A percentile compares a stretch with the other conserved stretches of the same genome.
phyloP scores from a whole-genome alignment of 176 grass and related monocot genomes.

The Cenchrus fungigraminus region DNA sequence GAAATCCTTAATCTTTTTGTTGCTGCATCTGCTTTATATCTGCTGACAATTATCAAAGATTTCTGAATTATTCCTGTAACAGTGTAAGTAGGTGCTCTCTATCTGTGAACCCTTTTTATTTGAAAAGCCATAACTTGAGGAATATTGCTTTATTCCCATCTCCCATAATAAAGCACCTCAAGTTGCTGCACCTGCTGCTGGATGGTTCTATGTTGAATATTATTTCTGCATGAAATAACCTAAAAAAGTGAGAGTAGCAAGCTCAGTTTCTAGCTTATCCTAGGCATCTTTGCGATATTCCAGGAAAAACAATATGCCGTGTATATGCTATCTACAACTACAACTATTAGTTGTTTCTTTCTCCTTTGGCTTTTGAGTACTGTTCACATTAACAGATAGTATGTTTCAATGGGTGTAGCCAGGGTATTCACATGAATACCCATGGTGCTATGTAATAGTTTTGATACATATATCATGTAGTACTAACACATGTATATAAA shows the following conservation, averaged over 20 bases:
- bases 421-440: no score
- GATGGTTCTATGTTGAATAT: slow-evolving; percentile 27
- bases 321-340: slow-evolving; percentile 3
- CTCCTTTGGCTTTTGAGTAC: slow-evolving; percentile 15
- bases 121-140: neutral
- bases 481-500: no score
- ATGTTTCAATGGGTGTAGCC: no score
- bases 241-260: slow-evolving; percentile 22
- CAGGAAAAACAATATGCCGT: neutral
- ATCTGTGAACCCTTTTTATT: slow-evolving; percentile 13
- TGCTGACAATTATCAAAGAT: slow-evolving; percentile 19
- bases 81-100: slow-evolving; percentile 3
- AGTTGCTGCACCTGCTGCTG: neutral
- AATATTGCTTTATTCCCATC: slow-evolving; percentile 22
- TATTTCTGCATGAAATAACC: neutral
- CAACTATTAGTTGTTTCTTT: neutral
- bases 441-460: no score
- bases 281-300: neutral
- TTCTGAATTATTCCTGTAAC: neutral
- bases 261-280: slow-evolving; percentile 11
- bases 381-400: neutral
- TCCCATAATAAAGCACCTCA: neutral
- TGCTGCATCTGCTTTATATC: neutral
- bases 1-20: neutral
- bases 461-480: no score